Evolutionary conservation across 495 filamentous ascomycete species (phyloP), one percentile per base, ranked within the genome.

Genomic region (Neurospora sublineolata): DNA sequence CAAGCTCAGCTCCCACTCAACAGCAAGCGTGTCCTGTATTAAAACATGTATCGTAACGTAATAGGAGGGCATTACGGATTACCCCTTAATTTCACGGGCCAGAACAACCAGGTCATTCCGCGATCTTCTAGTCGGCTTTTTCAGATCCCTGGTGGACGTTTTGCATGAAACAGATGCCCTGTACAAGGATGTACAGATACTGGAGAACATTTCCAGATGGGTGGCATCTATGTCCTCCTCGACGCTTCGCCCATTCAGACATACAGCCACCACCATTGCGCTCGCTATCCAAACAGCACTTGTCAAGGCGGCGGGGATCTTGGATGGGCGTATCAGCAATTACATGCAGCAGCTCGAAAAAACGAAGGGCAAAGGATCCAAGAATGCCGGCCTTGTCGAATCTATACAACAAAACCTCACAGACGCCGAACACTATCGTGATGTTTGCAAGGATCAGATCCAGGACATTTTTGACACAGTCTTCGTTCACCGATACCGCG

Each of bases 401-500:
- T 87, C 88, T 4, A 88, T 97, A 10, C 86, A 94, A 69, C 83
- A 85, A 40, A 87, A 82, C 68, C 84, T 93, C 27, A 84, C 90
- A 27, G 87, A 93, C 40, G 87, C 87, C 20, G 88, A 91, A 69
- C 77, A 87, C 70, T 90, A 88, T 73, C 85, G 89, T 20, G 85
- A 90, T 38, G 81, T 84, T 3, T 83, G 93, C 67, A 87, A 94
- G 74, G 84, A 83, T 2, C 85, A 88, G 69, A 87, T 97, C 64
- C 89, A 89, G 72, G 91, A 94, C 75, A 89, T 92, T 69, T 94
- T 97, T 73, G 91, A 97, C 71, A 90, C 92, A 16, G 89, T 97
- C 37, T 99, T 95, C 75, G 89, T 97, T 37, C 94, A 98, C 79
- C 91, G 95, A 36, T 98, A 97, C 79, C 92, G 95, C 40, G 95